Conservation (phyloP, 306 rosid genomes). For the Vigna reflexopilosa region DNA sequence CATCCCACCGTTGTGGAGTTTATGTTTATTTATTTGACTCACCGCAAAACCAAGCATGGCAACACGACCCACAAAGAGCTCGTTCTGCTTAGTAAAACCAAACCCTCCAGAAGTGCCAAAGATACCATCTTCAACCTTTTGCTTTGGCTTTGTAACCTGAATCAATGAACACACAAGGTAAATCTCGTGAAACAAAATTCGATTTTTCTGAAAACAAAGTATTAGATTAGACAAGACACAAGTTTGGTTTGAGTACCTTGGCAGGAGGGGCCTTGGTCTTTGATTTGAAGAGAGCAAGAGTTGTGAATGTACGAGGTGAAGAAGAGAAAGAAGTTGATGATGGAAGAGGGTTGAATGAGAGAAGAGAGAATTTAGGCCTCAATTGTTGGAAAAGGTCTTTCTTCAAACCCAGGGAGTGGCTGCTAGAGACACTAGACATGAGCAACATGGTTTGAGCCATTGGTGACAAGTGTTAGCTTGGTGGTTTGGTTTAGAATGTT, state of each 20-base stretch:
- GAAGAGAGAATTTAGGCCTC: conserved; percentile 61
- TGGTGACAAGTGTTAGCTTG: conserved; percentile 16
- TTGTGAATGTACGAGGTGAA: conserved; percentile 49
- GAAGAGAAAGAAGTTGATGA: conserved; percentile 47
- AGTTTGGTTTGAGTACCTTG: conserved; percentile 56
- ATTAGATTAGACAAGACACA: not conserved
- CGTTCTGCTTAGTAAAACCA: conserved; percentile 96
- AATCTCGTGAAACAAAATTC: conserved; percentile 23
- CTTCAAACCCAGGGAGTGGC: conserved; percentile 61
- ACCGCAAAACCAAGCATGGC: conserved; percentile 98
- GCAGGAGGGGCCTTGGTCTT: conserved; percentile 75
- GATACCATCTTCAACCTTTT: conserved; percentile 88
- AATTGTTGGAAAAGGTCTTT: conserved; percentile 63
- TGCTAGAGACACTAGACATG: conserved; percentile 68
- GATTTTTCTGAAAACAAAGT: conserved; percentile 15
- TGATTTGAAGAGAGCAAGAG: conserved; percentile 79
- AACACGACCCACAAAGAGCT: conserved; percentile 96
- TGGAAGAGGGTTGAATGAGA: conserved; percentile 56
- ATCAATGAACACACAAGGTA: conserved; percentile 25
- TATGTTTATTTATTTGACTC: conserved; percentile 40
- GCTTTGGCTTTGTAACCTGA: conserved; percentile 74
- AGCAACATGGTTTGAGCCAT: conserved; percentile 95
- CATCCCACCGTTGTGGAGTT: not conserved
- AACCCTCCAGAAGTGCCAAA: conserved; percentile 98
- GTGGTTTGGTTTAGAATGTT: not conserved